phyloP scores from a whole-genome alignment of 2,329 filamentous ascomycete species.

The Achaetomium macrosporum region DNA sequence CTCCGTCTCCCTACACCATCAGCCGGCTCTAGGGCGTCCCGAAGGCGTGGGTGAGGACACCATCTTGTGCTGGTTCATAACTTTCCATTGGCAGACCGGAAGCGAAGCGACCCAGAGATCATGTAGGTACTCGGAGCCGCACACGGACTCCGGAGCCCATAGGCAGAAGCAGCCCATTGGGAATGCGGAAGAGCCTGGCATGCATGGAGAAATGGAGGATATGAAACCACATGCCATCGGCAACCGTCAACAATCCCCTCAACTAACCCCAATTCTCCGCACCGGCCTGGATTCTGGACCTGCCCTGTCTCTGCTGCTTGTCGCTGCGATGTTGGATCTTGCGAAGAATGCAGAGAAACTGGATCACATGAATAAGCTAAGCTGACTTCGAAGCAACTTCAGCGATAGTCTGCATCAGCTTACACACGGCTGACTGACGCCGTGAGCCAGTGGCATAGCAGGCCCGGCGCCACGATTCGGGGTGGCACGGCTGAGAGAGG shows the following conservation, averaged over 20 bases:
- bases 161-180: background rate
- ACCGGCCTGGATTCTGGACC: background rate
- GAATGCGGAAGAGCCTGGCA: constrained; percentile 2
- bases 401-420: background rate
- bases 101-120: background rate
- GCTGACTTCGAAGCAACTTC: background rate
- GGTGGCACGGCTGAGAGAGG: background rate
- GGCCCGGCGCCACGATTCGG: constrained; percentile 2
- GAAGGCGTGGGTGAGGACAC: background rate
- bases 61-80: background rate
- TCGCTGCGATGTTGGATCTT: background rate
- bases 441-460: background rate
- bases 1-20: background rate
- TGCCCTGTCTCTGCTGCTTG: background rate
- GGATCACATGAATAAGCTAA: background rate
- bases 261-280: background rate
- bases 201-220: background rate
- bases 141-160: constrained; percentile 1
- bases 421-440: background rate
- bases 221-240: background rate
- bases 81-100: background rate
- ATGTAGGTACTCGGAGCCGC: constrained; percentile 3
- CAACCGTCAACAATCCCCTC: background rate
- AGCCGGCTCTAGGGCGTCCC: background rate
- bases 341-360: background rate